phyloP scores from a whole-genome alignment of 306 rosid species.

The Casuarina glauca region DNA sequence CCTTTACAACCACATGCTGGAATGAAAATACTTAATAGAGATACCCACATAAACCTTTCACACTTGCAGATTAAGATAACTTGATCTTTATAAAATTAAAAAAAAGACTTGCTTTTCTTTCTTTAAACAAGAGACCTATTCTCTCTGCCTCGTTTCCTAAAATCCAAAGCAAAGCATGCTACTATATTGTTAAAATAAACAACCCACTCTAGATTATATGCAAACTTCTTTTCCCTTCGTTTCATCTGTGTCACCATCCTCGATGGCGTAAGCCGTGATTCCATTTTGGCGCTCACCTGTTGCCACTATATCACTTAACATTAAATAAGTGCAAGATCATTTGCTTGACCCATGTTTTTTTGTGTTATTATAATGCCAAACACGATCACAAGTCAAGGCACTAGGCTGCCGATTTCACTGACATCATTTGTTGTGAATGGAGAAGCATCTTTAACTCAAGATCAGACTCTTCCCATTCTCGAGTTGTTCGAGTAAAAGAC shows the following conservation, averaged over 20 bases:
- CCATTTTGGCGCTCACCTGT: slow-evolving; percentile 2
- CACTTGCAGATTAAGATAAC: background rate
- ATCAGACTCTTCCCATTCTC: no score
- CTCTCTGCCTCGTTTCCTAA: background rate
- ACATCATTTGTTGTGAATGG: background rate
- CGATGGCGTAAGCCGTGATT: slow-evolving; percentile 43
- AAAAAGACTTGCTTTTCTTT: background rate
- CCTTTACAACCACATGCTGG: background rate
- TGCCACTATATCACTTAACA: background rate
- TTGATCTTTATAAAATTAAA: background rate
- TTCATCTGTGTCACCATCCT: background rate
- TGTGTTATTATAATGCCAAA: slow-evolving; percentile 5
- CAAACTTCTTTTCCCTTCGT: no score
- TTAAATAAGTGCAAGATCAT: slow-evolving; percentile 14
- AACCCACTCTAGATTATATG: background rate
- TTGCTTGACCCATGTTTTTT: slow-evolving; percentile 35
- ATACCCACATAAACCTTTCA: background rate
- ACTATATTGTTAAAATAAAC: background rate
- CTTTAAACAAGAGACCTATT: background rate
- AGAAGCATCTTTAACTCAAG: no score
- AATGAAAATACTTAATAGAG: background rate
- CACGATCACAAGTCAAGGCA: slow-evolving; percentile 37
- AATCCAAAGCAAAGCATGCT: background rate
- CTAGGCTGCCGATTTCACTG: slow-evolving; percentile 18
- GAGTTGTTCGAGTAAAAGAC: no score